Conservation (phyloP, 352 stramenopile species). For the Globisporangium lucens region DNA sequence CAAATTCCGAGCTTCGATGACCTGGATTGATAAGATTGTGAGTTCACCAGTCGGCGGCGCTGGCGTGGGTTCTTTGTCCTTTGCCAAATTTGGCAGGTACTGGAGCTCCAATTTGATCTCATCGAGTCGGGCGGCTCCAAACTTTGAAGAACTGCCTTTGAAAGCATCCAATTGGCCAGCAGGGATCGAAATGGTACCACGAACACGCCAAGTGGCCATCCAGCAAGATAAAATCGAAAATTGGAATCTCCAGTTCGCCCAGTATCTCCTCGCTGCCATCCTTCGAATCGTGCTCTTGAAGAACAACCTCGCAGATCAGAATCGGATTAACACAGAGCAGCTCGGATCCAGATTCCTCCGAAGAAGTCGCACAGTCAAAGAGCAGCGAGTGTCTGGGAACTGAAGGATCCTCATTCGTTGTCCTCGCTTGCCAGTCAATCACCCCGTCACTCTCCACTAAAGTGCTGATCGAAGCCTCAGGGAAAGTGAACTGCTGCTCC, state of each 20-base stretch:
- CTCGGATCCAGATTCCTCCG: neutral
- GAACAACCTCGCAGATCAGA: conserved; percentile 25
- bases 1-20: conserved; percentile 16
- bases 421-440: conserved; percentile 9
- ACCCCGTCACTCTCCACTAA: conserved; percentile 11
- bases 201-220: conserved; percentile 34
- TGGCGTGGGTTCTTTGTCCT: neutral
- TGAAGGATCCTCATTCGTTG: neutral
- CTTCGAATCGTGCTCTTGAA: neutral
- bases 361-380: conserved; percentile 8
- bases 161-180: neutral
- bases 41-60: neutral
- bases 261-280: neutral
- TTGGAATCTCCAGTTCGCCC: conserved; percentile 33
- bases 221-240: conserved; percentile 48
- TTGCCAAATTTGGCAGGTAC: conserved; percentile 26
- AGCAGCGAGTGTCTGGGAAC: conserved; percentile 3
- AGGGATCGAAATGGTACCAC: conserved; percentile 25
- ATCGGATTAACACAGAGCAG: conserved; percentile 24
- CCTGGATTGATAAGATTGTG: conserved; percentile 7
- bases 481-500: neutral
- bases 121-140: conserved; percentile 7
- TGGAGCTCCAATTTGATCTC: conserved; percentile 41
- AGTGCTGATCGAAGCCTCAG: neutral
- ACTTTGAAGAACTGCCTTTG: neutral